These are phyloP conservation scores for Ballota nigra DNA, from an alignment of 257 asterid species.

Conservation along the genomic window DNA sequence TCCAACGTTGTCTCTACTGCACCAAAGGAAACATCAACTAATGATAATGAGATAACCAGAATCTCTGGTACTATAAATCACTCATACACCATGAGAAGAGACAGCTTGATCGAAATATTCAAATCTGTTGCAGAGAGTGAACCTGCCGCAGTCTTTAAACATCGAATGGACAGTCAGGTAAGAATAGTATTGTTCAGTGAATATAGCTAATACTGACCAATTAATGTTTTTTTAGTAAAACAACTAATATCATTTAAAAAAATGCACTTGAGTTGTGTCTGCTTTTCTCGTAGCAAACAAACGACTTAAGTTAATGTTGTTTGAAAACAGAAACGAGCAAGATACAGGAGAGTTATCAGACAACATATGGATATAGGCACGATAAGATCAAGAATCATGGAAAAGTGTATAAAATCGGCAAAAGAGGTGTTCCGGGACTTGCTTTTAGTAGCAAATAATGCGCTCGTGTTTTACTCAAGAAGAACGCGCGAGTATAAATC, in stretches of 20 bases:
- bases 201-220: too few relatives aligned
- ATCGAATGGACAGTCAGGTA: slow-evolving; percentile 95
- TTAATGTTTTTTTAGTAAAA: too few relatives aligned
- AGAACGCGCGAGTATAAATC: slow-evolving; percentile 82
- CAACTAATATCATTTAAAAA: too few relatives aligned
- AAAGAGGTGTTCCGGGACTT: slow-evolving; percentile 79
- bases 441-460: slow-evolving; percentile 77
- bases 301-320: too few relatives aligned
- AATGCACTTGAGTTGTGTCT: too few relatives aligned
- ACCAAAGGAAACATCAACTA: slow-evolving; percentile 39
- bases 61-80: slow-evolving; percentile 26
- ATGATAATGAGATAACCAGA: slow-evolving; percentile 27
- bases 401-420: slow-evolving; percentile 43
- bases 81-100: slow-evolving; percentile 22
- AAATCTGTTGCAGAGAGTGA: slow-evolving; percentile 53
- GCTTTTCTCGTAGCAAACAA: too few relatives aligned
- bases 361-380: slow-evolving; percentile 72
- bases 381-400: slow-evolving; percentile 59
- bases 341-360: slow-evolving; percentile 70
- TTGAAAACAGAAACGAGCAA: slow-evolving; percentile 67
- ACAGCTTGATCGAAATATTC: slow-evolving; percentile 50
- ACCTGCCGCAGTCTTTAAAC: slow-evolving; percentile 69
- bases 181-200: not conserved
- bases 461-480: slow-evolving; percentile 78
- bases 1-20: slow-evolving; percentile 43